phyloP scores from a whole-genome alignment of 2,329 filamentous ascomycete genomes.

The Ceratocystis destructans region DNA sequence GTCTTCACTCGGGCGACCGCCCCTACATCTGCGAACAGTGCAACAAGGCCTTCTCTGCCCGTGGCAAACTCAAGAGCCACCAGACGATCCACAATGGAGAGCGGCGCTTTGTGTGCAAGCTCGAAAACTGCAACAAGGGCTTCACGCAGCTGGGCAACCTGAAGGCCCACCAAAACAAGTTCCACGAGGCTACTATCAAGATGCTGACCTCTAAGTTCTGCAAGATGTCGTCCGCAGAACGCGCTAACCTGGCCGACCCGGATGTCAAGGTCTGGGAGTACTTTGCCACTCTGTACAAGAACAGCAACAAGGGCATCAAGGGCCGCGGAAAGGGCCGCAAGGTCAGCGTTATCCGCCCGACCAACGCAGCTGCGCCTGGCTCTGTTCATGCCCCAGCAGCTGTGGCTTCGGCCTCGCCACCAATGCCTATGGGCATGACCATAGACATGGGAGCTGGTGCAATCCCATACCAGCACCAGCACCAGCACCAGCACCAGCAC shows the following conservation, averaged over 20 bases:
- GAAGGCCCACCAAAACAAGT: constrained; percentile 94
- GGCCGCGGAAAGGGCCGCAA: constrained; percentile 76
- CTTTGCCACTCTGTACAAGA: constrained; percentile 82
- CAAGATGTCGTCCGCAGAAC: constrained; percentile 44
- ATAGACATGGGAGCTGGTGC: not conserved
- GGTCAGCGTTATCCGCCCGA: constrained; percentile 31
- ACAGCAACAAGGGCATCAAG: constrained; percentile 97
- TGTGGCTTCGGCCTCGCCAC: not conserved
- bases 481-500: not conserved
- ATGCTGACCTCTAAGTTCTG: constrained; percentile 59
- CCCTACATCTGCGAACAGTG: constrained; percentile 71
- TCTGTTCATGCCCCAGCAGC: not conserved
- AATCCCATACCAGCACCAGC: not conserved
- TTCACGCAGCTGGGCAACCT: constrained; percentile 88
- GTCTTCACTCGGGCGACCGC: constrained; percentile 74
- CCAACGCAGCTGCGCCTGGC: not conserved
- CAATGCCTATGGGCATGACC: not conserved
- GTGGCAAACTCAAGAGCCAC: constrained; percentile 74
- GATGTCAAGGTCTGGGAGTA: constrained; percentile 74
- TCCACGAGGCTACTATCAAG: constrained; percentile 63
- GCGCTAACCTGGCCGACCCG: constrained; percentile 41
- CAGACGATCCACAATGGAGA: constrained; percentile 63
- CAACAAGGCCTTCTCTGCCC: constrained; percentile 70
- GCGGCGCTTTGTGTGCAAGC: constrained; percentile 67
- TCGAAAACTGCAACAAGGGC: constrained; percentile 73